A percentile compares a stretch with the other conserved stretches of the same genome.
Evolutionary conservation across 1,139 yeast genomes (phyloP).

Genomic region (Suhomyces kunorum): DNA sequence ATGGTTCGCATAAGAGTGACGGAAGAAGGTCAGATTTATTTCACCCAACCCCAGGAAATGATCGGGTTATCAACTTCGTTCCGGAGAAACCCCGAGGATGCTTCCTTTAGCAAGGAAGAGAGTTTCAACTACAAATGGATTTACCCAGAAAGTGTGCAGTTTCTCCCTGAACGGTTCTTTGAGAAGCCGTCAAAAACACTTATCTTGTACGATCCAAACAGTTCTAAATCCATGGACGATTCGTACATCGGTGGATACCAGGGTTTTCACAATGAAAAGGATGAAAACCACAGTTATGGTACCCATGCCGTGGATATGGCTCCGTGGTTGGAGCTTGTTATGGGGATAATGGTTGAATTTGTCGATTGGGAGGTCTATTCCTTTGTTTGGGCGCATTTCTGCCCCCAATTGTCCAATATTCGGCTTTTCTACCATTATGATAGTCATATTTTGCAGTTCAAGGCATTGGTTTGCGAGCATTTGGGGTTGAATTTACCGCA

Average conservation of each 20-base stretch:
- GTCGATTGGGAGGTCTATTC: slow-evolving; percentile 73
- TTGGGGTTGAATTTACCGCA: slow-evolving; percentile 52
- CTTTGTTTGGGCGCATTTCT: slow-evolving; percentile 65
- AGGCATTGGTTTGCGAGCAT: slow-evolving; percentile 60
- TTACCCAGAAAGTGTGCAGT: slow-evolving; percentile 58
- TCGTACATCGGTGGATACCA: slow-evolving; percentile 5
- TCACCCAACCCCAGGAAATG: slow-evolving; percentile 61
- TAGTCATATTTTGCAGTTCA: slow-evolving; percentile 48
- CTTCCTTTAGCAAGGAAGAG: slow-evolving; percentile 19
- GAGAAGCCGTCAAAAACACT: slow-evolving; percentile 31
- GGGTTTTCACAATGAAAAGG: slow-evolving; percentile 9
- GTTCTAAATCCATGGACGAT: background rate
- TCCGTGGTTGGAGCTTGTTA: slow-evolving; percentile 54
- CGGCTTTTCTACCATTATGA: slow-evolving; percentile 51
- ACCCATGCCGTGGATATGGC: slow-evolving; percentile 43
- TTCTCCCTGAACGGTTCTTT: slow-evolving; percentile 46
- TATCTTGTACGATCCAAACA: slow-evolving; percentile 1
- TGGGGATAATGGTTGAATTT: slow-evolving; percentile 54
- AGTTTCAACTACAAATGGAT: slow-evolving; percentile 45
- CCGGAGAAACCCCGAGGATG: slow-evolving; percentile 45
- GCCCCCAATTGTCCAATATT: slow-evolving; percentile 69
- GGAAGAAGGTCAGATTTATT: slow-evolving; percentile 44
- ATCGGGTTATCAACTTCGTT: slow-evolving; percentile 66
- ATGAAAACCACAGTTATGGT: slow-evolving; percentile 9
- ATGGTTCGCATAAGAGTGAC: slow-evolving; percentile 59